Conservation (phyloP, 768 basidiomycete species). For the Tulasnella calospora region DNA sequence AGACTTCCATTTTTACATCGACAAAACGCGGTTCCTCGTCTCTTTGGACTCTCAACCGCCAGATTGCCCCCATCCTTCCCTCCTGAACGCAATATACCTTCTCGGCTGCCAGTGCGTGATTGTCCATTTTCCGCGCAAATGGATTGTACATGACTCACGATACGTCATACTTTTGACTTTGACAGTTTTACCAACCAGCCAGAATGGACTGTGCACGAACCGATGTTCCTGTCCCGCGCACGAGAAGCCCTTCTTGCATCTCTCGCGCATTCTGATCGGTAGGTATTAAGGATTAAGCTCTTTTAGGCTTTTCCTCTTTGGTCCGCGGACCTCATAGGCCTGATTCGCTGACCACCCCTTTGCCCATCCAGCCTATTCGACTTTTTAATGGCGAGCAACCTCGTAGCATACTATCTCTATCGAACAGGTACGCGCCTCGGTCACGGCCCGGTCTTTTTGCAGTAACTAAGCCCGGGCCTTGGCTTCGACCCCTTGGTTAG, state of each 20-base stretch:
- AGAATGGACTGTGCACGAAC: conserved; percentile 21
- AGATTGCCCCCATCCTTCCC: conserved; percentile 27
- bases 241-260: conserved; percentile 19
- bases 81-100: conserved; percentile 28
- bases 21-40: conserved; percentile 6
- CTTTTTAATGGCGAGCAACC: conserved; percentile 21
- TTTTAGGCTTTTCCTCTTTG: neutral
- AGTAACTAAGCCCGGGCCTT: neutral
- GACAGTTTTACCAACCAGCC: conserved; percentile 14
- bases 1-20: conserved; percentile 17
- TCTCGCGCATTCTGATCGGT: conserved; percentile 23
- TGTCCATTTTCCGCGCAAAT: neutral
- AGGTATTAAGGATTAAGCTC: neutral
- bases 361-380: conserved; percentile 12
- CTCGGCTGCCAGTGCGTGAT: conserved; percentile 23
- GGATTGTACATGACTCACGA: neutral
- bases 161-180: neutral
- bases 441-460: neutral
- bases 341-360: neutral
- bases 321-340: neutral
- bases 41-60: conserved; percentile 16
- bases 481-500: neutral
- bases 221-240: conserved; percentile 23
- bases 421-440: conserved; percentile 19
- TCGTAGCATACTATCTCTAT: conserved; percentile 24